Evolutionary conservation across 495 filamentous ascomycete species (phyloP), one percentile per base, ranked within the genome.

Genomic region (Corynascus novoguineensis): DNA sequence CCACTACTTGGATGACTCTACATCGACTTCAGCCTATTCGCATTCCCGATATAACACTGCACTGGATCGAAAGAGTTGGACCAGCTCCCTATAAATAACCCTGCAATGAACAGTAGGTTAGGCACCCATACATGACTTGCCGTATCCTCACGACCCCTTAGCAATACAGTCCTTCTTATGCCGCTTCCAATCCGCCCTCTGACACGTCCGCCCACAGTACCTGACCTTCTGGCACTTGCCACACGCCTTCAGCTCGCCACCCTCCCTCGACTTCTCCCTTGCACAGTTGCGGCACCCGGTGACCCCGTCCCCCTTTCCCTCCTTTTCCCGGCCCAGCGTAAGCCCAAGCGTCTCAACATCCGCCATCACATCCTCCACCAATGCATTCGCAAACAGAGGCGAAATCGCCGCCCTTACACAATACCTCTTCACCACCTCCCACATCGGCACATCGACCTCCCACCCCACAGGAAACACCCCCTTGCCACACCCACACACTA

Each of bases 151-250:
- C n/a, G n/a, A n/a, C n/a, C n/a, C 11, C 17, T 22, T 54, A 14
- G 10, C 22, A 35, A 9, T 10, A 29, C 66, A 64, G 5, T 62
- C 64, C 56, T 58, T 64, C n/a, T 62, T 57, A 25, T 64, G 64
- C n/a, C 60, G 60, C 53, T 68, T 68, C 66, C 64, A 68, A 38
- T 66, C 64, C 21, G 40, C 58, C 6, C 48, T 28, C 53, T 64
- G 59, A 27, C 64, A 67, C 12, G 58, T 57, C 21, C 28, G 19
- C 5, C 61, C 64, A 51, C 64, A 68, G 31, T 68, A 68, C 31
- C 41, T 54, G 19, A 52, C 64, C 37, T 50, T 47, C 47, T 46
- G 45, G 12, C 66, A 67, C 46, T 64, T 58, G 11, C 44, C 12
- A 40, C 66, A 68, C 14, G 45, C 61, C 8, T 62, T 24, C 29